Evolutionary conservation across 495 filamentous ascomycete species (phyloP).

Genomic region (Aspergillus carlsbadensis): DNA sequence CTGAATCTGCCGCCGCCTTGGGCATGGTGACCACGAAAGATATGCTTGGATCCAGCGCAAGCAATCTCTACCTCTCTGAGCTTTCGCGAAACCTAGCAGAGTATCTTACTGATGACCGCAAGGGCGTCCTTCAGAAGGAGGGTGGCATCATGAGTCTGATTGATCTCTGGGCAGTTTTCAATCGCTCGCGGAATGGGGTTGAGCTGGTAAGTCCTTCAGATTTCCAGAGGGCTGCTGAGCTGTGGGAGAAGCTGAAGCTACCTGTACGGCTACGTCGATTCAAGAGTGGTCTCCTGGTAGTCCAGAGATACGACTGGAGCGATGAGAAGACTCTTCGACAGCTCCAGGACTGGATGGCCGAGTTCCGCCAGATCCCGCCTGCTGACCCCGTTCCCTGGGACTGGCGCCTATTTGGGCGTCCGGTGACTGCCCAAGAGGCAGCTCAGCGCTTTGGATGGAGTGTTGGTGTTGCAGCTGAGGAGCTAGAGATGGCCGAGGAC

Average conservation of each 20-base stretch:
- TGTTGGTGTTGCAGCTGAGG: constrained; percentile 93
- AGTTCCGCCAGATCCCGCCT: constrained; percentile 64
- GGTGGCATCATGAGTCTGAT: constrained; percentile 94
- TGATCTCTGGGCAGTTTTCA: constrained; percentile 96
- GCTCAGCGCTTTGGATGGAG: constrained; percentile 97
- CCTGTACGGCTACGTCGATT: constrained; percentile 86
- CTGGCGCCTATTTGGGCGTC: constrained; percentile 72
- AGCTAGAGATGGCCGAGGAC: constrained; percentile 95
- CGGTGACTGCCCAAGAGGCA: constrained; percentile 85
- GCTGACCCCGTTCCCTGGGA: constrained; percentile 69
- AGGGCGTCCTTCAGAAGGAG: constrained; percentile 76
- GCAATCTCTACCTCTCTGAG: constrained; percentile 68
- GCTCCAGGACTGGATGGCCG: constrained; percentile 72
- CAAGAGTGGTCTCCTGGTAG: constrained; percentile 87
- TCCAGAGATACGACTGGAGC: constrained; percentile 82
- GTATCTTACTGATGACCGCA: constrained; percentile 86
- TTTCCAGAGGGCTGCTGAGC: constrained; percentile 80
- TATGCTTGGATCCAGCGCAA: constrained; percentile 64
- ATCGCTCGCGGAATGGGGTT: constrained; percentile 90
- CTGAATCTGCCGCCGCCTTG: constrained; percentile 79
- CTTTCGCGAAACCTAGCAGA: constrained; percentile 88
- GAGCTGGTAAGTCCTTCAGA: constrained; percentile 91
- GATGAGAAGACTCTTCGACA: constrained; percentile 85
- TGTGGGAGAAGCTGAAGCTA: constrained; percentile 87
- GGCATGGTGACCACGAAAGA: constrained; percentile 93